These are phyloP conservation scores for Trichodelitschia bisporula DNA, from an alignment of 495 filamentous ascomycete genomes.

Conservation along the genomic window DNA sequence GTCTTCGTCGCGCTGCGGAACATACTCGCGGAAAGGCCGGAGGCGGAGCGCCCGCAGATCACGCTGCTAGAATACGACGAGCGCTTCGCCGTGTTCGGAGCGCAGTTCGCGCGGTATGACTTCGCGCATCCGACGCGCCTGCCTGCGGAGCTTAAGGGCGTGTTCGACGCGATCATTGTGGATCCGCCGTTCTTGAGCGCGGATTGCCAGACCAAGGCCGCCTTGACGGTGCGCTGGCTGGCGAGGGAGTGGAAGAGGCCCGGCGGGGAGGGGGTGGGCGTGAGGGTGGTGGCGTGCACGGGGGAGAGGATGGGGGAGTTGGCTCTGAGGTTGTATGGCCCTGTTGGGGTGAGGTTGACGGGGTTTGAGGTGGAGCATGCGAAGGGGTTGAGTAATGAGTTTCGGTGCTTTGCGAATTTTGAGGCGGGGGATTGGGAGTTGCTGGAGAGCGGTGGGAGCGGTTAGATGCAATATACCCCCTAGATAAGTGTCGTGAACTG, in stretches of 20 bases:
- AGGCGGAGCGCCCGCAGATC: slow-evolving; percentile 18
- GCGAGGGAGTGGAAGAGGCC: slow-evolving; percentile 18
- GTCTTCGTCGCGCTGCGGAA: slow-evolving; percentile 55
- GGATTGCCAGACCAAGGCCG: slow-evolving; percentile 65
- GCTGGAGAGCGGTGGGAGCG: too few species aligned
- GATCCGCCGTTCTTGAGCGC: slow-evolving; percentile 60
- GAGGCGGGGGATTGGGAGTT: slow-evolving; percentile 30
- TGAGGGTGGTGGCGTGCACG: slow-evolving; percentile 16
- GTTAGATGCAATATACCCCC: slow-evolving; percentile 6
- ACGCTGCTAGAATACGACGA: slow-evolving; percentile 45
- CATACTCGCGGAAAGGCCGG: slow-evolving; percentile 23
- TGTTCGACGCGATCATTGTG: slow-evolving; percentile 38
- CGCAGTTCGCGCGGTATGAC: slow-evolving; percentile 49
- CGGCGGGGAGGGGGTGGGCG: too few species aligned
- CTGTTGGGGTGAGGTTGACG: slow-evolving; percentile 25
- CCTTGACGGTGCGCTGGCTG: slow-evolving; percentile 49
- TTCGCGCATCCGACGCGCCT: slow-evolving; percentile 38
- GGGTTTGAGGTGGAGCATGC: slow-evolving; percentile 36
- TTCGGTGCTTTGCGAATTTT: slow-evolving; percentile 54
- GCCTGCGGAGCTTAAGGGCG: slow-evolving; percentile 36
- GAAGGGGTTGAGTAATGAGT: slow-evolving; percentile 50
- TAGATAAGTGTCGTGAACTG: not conserved
- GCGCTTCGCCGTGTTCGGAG: slow-evolving; percentile 44
- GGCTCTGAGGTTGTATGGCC: slow-evolving; percentile 14
- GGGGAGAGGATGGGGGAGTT: slow-evolving; percentile 16